Base-by-base conservation (phyloP, 441 rosid genomes). In the Geranium incanum region DNA sequence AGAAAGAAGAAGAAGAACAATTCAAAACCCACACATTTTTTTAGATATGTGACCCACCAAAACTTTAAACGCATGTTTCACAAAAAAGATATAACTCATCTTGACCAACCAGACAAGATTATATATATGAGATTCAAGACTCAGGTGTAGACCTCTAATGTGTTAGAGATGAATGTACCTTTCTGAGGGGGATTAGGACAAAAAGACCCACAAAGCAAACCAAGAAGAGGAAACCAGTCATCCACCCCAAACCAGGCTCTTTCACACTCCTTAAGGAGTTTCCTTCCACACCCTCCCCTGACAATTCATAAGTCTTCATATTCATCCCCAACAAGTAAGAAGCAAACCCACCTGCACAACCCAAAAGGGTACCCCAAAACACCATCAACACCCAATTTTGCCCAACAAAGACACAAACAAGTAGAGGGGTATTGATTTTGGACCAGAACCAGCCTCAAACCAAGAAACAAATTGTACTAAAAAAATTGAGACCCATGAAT, bases 231-330 rank as follows among this genome's bases (percentile, higher is more conserved):
- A 95, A 92, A 62, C 86, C 82, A 38, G 84, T 89, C 96, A 92
- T 95, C 99, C 98, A 95, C 60, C 88, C 95, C 68, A 95, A 67
- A 55, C 86, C 92, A 28, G 98, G 99, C 71, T 95, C 97, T 78
- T 83, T 92, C n/a, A 78, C 81, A 71, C 90, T 86, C 8, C 74
- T 74, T 57, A 91, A 86, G 78, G 41, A 78, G 80, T 95, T 95
- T 18, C 96, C 95, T 9, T 72, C 82, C 0, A 89, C 78, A 50
- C 82, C 87, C 67, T 78, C 83, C 19, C 86, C 98, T 1, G 89
- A 85, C 28, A 76, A 84, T 81, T 82, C 87, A 71, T 88, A 92
- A 2, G 97, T 95, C 78, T 73, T 76, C 83, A 84, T 77, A 73
- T 88, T 90, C 70, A 95, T 82, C 63, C 93, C 98, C 83, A 95